Evolutionary conservation across 2,329 filamentous ascomycete species (phyloP).

Genomic region (Aurifilum marmelostoma): DNA sequence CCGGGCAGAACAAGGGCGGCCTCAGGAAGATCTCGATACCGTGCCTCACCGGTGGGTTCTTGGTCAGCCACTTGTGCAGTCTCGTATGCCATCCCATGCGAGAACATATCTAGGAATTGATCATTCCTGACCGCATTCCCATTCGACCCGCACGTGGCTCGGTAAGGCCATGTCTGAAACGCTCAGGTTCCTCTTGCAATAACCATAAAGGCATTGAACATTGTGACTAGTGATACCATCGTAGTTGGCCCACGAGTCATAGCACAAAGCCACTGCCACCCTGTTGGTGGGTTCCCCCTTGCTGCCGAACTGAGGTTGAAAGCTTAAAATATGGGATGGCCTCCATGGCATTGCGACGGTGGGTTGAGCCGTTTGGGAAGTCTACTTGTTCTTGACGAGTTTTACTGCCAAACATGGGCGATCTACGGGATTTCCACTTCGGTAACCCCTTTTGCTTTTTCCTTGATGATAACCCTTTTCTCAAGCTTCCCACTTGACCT

Average conservation of each 20-base stretch:
- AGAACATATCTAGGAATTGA: neutral
- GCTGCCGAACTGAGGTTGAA: neutral
- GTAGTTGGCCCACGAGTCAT: neutral
- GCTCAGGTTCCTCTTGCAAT: no score
- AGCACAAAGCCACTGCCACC: neutral
- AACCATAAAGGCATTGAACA: no score
- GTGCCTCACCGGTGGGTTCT: no score
- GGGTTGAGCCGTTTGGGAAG: neutral
- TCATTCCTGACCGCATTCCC: neutral
- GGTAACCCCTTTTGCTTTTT: constrained; percentile 5
- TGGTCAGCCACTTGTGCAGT: no score
- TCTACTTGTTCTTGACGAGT: neutral
- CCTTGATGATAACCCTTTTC: neutral
- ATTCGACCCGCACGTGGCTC: neutral
- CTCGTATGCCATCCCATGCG: no score
- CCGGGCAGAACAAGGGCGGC: no score
- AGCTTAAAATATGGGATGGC: neutral
- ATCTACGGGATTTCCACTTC: neutral
- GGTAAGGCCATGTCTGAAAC: neutral
- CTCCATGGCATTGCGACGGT: no score
- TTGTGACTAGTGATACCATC: no score
- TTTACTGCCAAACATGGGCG: neutral
- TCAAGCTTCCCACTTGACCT: no score
- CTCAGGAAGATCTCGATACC: no score
- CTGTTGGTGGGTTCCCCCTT: neutral